Conservation (phyloP, 345 rosid species). For the Salix koriyanagi region DNA sequence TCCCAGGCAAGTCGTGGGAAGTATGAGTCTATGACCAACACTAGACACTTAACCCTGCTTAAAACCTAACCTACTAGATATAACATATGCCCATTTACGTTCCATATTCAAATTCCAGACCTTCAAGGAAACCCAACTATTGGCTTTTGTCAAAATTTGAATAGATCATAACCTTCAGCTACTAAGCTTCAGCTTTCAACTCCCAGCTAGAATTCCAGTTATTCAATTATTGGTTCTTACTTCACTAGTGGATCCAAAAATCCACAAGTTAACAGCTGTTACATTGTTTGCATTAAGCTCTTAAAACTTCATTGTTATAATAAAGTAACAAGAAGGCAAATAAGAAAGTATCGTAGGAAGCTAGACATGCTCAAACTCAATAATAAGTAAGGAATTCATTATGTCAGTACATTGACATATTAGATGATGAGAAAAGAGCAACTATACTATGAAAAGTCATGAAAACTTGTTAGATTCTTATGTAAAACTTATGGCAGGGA, state of each 20-base stretch:
- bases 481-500: neutral
- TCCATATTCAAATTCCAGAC: neutral
- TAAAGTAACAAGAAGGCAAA: neutral
- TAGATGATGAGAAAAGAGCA: neutral
- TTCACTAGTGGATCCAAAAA: neutral
- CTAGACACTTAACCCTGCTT: neutral
- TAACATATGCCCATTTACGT: neutral
- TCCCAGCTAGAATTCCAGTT: neutral
- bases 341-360: neutral
- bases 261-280: neutral
- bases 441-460: neutral
- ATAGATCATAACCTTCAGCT: neutral
- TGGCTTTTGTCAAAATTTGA: neutral
- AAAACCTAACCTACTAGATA: neutral
- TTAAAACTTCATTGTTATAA: neutral
- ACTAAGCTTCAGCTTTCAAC: neutral
- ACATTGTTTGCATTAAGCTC: neutral
- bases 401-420: neutral
- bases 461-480: neutral
- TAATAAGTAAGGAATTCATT: neutral
- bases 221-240: neutral
- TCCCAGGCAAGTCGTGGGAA: neutral
- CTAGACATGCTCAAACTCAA: neutral
- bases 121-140: neutral
- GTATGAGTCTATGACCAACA: neutral